Conservation (phyloP, 805 yeast species). For the Hanseniaspora singularis region DNA sequence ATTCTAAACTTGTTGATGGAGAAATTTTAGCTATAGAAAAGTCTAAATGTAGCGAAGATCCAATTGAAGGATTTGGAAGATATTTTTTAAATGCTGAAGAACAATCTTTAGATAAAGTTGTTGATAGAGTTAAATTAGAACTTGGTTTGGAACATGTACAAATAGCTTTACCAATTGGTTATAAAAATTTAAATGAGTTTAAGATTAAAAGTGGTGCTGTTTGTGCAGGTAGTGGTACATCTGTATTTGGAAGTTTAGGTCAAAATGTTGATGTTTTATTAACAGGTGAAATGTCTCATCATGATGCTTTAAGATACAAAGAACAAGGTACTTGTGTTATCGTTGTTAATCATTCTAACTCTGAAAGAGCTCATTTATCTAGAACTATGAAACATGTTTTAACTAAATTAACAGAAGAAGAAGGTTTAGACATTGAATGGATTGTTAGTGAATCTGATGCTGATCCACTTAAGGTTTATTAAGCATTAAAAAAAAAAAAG, state of each 20-base stretch:
- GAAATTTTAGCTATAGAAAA: conserved; percentile 23
- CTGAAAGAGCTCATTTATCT: conserved; percentile 73
- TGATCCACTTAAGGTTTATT: conserved; percentile 19
- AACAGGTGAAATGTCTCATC: conserved; percentile 94
- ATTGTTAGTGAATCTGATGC: conserved; percentile 19
- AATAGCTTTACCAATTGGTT: conserved; percentile 35
- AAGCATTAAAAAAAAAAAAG: too few relatives aligned
- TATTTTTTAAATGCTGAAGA: conserved; percentile 39
- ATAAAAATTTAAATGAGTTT: conserved; percentile 20
- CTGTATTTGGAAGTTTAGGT: conserved; percentile 54
- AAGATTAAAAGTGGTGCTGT: conserved; percentile 52
- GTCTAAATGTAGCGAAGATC: conserved; percentile 3
- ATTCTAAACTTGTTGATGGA: conserved; percentile 31
- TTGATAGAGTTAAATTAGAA: conserved; percentile 41
- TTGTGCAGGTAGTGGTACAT: conserved; percentile 92
- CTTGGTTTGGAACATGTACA: conserved; percentile 49
- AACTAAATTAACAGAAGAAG: conserved; percentile 11
- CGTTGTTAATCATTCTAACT: conserved; percentile 79
- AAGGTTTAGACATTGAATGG: neutral
- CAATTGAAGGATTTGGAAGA: conserved; percentile 66
- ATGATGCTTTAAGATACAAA: conserved; percentile 61
- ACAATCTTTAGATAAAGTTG: conserved; percentile 32
- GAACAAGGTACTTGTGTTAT: conserved; percentile 66
- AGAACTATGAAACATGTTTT: conserved; percentile 36
- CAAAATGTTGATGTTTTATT: conserved; percentile 57